These are phyloP conservation scores for Ambrosia hybrid DNA, from an alignment of 140 eudicot species.

Conservation along the genomic window DNA sequence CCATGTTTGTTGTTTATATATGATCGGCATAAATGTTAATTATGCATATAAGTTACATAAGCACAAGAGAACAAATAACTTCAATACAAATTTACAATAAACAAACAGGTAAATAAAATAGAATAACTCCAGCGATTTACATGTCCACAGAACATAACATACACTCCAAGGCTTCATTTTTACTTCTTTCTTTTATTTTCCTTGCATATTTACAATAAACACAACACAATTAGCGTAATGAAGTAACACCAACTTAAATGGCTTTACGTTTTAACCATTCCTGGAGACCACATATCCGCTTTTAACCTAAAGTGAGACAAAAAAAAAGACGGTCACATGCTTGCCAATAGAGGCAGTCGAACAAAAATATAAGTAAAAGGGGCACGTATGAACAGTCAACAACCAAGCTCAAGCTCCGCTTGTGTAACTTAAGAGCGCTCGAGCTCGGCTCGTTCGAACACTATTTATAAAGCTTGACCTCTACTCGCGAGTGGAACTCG, in stretches of 20 bases:
- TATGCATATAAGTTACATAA: no score
- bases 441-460: no score
- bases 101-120: conserved; percentile 13
- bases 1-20: no score
- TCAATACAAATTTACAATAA: neutral
- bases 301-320: conserved; percentile 7
- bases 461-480: no score
- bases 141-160: conserved; percentile 8
- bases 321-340: neutral
- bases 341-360: neutral
- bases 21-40: no score
- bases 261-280: neutral
- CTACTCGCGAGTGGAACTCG: no score
- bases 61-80: neutral
- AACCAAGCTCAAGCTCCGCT: neutral
- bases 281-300: neutral
- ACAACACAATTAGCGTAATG: neutral
- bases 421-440: neutral
- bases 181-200: neutral
- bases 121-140: conserved; percentile 22
- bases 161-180: conserved; percentile 10
- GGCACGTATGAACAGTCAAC: neutral
- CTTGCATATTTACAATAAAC: conserved; percentile 21
- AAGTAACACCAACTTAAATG: conserved; percentile 3
- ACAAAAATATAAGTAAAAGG: neutral